Evolutionary conservation across 1,139 yeast species (phyloP), one percentile per base, ranked within the genome.

Genomic region (Candida mesenterica): DNA sequence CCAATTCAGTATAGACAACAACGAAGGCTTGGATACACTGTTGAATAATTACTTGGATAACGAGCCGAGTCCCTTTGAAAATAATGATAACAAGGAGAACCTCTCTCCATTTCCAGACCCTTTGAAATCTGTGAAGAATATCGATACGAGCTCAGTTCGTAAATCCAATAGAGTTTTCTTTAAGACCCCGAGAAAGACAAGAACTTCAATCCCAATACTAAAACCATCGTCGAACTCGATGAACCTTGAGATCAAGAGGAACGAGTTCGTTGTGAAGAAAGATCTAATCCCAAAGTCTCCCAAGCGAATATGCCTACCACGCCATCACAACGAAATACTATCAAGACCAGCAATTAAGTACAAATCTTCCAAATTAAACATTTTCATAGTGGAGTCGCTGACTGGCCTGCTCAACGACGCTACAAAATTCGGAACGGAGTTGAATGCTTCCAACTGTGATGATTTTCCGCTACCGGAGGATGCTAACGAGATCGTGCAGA

Each of bases 401-500:
- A 79, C 81, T 17, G 89, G 89, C 0, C 68, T 69, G 36, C 50
- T 79, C 15, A 75, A 72, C 44, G 90, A 83, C 51, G 90, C 90
- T 5, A 82, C 90, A 4, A 77, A 75, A 45, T 82, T 77, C 56
- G 92, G 88, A 2, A 83, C 90, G 2, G 90, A 82, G 53, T 68
- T 83, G 32, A 83, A 83, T 52, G 74, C 87, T 0, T 68, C 76
- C 25, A 76, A 77, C 43, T 70, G 81, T 41, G 77, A 73, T 42
- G 85, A 83, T 7, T 73, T 82, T 37, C 85, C 85, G 5, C 55
- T 79, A 15, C 87, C 88, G 0, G 79, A 74, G 35, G 71, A 68
- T 37, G 62, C 67, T 3, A 72, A 75, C 41, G 88, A 81, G 52
- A 67, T 76, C 15, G 85, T 82, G 2, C 81, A 79, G 31, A 79